Percentiles rank a stretch among this genome's conserved stretches.
Conservation (phyloP, 2,329 filamentous ascomycete genomes). For the Colletotrichum navitas region DNA sequence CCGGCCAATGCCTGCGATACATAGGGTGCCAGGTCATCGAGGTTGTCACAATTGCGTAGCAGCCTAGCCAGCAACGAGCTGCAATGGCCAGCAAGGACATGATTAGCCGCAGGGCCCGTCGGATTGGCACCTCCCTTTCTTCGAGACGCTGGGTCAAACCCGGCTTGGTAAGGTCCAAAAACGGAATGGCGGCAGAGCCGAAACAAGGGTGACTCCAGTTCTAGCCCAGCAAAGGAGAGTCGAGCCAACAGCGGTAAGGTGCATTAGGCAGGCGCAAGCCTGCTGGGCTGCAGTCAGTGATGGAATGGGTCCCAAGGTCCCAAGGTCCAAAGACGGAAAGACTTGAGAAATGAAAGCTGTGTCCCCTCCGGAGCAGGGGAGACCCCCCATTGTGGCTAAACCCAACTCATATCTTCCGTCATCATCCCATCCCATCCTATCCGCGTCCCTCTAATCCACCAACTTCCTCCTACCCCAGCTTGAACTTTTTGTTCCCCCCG, state of each 20-base stretch:
- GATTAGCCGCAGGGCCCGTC: constrained; percentile 31
- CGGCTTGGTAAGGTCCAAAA: constrained; percentile 29
- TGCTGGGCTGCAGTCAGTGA: constrained; percentile 12
- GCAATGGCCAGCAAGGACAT: constrained; percentile 10
- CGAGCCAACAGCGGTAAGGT: constrained; percentile 18
- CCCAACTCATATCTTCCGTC: constrained; percentile 38
- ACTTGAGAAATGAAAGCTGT: constrained; percentile 24
- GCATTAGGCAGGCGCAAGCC: constrained; percentile 30
- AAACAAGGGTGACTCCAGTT: constrained; percentile 34
- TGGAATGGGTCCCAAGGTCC: neutral
- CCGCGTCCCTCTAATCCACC: constrained; percentile 29
- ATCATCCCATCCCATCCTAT: constrained; percentile 41
- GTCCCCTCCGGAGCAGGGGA: constrained; percentile 10
- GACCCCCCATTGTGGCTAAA: constrained; percentile 34
- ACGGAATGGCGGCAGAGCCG: constrained; percentile 28
- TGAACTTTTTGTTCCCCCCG: constrained; percentile 8
- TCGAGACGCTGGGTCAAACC: constrained; percentile 12
- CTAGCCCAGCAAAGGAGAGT: constrained; percentile 17
- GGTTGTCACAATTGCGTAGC: constrained; percentile 20
- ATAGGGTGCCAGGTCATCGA: constrained; percentile 36
- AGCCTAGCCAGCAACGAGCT: neutral
- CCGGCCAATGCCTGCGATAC: constrained; percentile 33
- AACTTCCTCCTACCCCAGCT: constrained; percentile 14
- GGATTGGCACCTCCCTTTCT: constrained; percentile 24
- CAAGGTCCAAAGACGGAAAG: constrained; percentile 2